Percentiles rank a stretch among this genome's conserved stretches.
Evolutionary conservation across 1,284 basidiomycete species (phyloP).

Genomic region (Takashimella tepidaria): DNA sequence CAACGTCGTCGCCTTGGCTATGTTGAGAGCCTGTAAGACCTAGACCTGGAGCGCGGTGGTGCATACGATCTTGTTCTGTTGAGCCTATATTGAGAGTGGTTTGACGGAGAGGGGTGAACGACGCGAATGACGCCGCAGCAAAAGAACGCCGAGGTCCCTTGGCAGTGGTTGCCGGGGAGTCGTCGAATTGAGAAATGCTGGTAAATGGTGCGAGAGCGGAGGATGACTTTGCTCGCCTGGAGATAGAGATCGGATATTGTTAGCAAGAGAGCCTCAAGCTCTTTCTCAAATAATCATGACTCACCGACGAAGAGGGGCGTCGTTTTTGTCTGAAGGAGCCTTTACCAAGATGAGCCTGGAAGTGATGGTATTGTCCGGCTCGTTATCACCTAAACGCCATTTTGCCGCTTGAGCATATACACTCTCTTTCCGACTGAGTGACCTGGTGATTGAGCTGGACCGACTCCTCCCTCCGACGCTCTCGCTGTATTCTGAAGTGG

Average conservation of each 20-base stretch:
- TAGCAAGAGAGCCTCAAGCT: no score
- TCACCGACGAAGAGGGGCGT: slow-evolving; percentile 13
- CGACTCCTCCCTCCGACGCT: slow-evolving; percentile 11
- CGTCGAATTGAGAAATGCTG: slow-evolving; percentile 8
- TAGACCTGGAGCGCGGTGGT: not conserved
- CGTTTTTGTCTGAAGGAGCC: slow-evolving; percentile 29
- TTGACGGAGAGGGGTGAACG: slow-evolving; percentile 14
- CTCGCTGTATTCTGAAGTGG: slow-evolving; percentile 6
- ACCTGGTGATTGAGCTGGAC: slow-evolving; percentile 25
- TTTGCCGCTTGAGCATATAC: slow-evolving; percentile 25
- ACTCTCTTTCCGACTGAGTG: slow-evolving; percentile 33
- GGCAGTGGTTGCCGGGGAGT: slow-evolving; percentile 28
- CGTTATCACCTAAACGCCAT: slow-evolving; percentile 18
- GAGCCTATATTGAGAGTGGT: slow-evolving; percentile 9
- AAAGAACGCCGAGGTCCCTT: slow-evolving; percentile 35
- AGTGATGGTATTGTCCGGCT: slow-evolving; percentile 12
- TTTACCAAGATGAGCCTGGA: slow-evolving; percentile 44
- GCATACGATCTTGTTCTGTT: not conserved
- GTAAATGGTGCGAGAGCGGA: slow-evolving; percentile 30
- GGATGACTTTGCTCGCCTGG: slow-evolving; percentile 33
- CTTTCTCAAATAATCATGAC: no score
- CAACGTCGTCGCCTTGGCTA: slow-evolving; percentile 12
- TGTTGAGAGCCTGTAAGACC: slow-evolving; percentile 7
- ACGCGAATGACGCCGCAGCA: slow-evolving; percentile 34
- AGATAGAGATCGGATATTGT: slow-evolving; percentile 2